Conservation (phyloP, 768 basidiomycete species). For the Coprinopsis cinerea region DNA sequence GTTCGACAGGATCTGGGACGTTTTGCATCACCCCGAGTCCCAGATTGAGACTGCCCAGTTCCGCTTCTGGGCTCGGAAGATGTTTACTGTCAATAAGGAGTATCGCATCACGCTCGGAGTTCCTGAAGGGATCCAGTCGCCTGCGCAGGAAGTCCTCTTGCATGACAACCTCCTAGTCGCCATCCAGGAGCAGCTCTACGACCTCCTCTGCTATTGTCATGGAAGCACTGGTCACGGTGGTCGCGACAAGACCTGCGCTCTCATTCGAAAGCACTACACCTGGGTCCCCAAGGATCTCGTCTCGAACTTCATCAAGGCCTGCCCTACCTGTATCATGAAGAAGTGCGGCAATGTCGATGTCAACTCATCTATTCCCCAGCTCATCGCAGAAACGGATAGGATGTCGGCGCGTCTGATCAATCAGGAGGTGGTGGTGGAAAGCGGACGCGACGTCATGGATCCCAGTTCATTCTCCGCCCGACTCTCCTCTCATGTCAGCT, state of each 20-base stretch:
- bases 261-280: constrained; percentile 64
- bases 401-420: constrained; percentile 1
- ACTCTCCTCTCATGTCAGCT: neutral
- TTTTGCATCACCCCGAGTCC: constrained; percentile 48
- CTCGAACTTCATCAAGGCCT: constrained; percentile 69
- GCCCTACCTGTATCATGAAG: constrained; percentile 64
- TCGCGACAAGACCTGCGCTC: constrained; percentile 69
- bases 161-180: constrained; percentile 74
- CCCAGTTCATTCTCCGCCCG: neutral
- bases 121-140: constrained; percentile 12
- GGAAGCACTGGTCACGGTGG: constrained; percentile 62
- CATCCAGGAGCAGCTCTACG: constrained; percentile 72
- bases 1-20: constrained; percentile 70
- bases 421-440: constrained; percentile 1
- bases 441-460: neutral
- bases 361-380: constrained; percentile 12
- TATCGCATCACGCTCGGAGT: constrained; percentile 22
- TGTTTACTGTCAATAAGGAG: constrained; percentile 51
- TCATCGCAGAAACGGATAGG: constrained; percentile 8
- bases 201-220: constrained; percentile 71
- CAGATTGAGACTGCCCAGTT: constrained; percentile 58
- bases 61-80: constrained; percentile 80
- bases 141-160: constrained; percentile 44
- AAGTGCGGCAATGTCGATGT: constrained; percentile 30
- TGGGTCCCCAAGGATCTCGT: constrained; percentile 85